Conservation (phyloP, 2,329 filamentous ascomycete genomes). For the Blumeria hordei region DNA sequence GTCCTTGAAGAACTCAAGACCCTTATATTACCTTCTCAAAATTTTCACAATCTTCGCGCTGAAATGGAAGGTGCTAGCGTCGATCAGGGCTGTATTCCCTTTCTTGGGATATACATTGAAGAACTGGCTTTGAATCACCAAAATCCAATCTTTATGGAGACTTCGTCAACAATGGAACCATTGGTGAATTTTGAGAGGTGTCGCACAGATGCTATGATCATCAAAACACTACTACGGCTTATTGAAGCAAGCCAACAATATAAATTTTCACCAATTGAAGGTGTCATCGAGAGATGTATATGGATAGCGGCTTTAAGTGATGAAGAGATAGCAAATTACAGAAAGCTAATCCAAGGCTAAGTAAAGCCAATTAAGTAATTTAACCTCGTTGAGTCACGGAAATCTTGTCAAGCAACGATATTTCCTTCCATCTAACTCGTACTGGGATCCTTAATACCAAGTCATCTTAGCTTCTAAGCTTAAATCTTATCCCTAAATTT, state of each 20-base stretch:
- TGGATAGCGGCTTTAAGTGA: slow-evolving; percentile 62
- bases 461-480: too few species aligned
- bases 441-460: too few species aligned
- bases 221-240: slow-evolving; percentile 58
- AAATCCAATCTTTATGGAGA: slow-evolving; percentile 49
- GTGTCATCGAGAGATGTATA: slow-evolving; percentile 57
- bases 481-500: too few species aligned
- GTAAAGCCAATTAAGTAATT: too few species aligned
- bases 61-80: slow-evolving; percentile 50
- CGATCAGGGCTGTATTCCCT: slow-evolving; percentile 56
- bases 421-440: too few species aligned
- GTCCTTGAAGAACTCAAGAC: slow-evolving; percentile 44
- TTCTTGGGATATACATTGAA: slow-evolving; percentile 64
- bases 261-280: slow-evolving; percentile 48
- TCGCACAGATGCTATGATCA: slow-evolving; percentile 48
- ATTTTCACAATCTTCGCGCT: slow-evolving; percentile 50
- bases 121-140: slow-evolving; percentile 65
- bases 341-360: slow-evolving; percentile 11
- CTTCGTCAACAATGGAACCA: slow-evolving; percentile 38
- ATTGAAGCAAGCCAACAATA: slow-evolving; percentile 58
- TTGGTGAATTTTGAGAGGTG: slow-evolving; percentile 69
- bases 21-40: slow-evolving; percentile 52
- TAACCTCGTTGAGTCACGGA: too few species aligned
- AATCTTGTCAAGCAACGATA: too few species aligned
- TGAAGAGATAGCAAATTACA: slow-evolving; percentile 37